A percentile compares a stretch with the other conserved stretches of the same genome.
Evolutionary conservation across 164 flowering plant species (phyloP).

Genomic region (Buxus sempervirens): DNA sequence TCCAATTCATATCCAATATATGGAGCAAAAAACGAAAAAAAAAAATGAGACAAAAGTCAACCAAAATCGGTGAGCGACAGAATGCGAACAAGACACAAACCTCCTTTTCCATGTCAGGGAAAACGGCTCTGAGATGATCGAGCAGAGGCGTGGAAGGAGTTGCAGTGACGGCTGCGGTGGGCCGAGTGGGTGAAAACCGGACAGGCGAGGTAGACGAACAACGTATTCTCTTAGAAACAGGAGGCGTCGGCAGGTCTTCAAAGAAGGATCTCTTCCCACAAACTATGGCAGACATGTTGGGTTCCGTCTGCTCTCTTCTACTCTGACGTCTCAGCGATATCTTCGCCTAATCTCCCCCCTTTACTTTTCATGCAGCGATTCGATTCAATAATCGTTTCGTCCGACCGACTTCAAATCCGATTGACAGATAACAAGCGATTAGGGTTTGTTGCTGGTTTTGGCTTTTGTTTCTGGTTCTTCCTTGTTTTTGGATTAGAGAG

Average conservation of each 20-base stretch:
- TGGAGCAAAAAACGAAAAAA: background rate
- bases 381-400: background rate
- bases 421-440: too few species aligned
- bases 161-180: slow-evolving; percentile 6
- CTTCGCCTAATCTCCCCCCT: background rate
- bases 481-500: too few species aligned
- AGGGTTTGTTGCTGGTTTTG: too few species aligned
- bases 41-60: background rate
- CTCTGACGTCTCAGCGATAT: slow-evolving; percentile 2
- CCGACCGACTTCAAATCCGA: background rate
- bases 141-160: slow-evolving; percentile 13
- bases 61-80: background rate
- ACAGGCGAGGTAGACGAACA: slow-evolving; percentile 40
- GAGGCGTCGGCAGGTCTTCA: slow-evolving; percentile 36
- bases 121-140: slow-evolving; percentile 41
- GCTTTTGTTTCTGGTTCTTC: too few species aligned
- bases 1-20: background rate
- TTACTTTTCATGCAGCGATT: slow-evolving; percentile 9
- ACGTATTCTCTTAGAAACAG: slow-evolving; percentile 44
- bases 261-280: slow-evolving; percentile 65
- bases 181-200: slow-evolving; percentile 33
- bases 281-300: slow-evolving; percentile 56
- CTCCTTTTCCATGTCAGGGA: slow-evolving; percentile 69
- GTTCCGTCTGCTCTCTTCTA: slow-evolving; percentile 13
- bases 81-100: slow-evolving; percentile 22